Base-by-base conservation (phyloP, 768 basidiomycete species). In the Termitomyces titanicus region DNA sequence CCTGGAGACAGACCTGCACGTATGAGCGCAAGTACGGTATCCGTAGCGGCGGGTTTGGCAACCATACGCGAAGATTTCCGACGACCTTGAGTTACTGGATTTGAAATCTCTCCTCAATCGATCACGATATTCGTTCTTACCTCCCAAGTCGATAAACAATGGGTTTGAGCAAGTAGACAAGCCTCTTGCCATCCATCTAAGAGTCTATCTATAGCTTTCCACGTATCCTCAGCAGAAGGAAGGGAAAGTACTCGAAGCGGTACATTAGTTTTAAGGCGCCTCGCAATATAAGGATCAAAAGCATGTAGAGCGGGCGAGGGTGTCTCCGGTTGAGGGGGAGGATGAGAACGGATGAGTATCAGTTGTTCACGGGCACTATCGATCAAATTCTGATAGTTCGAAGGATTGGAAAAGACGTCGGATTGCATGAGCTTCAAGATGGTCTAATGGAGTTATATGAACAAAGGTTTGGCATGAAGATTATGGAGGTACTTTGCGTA, bases 281-380 rank as follows among this genome's bases (percentile, higher is more conserved):
- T 83, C 2, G 82, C 79, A 45, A 89, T 79, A 49, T 78, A 74
- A 0, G 86, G 83, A 61, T 92, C 88, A 46, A 92, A 88, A 1
- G 80, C 81, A 3, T 76, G 69, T 17, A 64, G 67, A 0, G 80
- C 83, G 0, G 76, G 71, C 3, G 89, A 88, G 20, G 69, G 65
- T 5, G 70, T 63, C 0, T 56, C 57, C 3, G 75, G 79, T 4
- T 74, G 68, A 1, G 74, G 69, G 1, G 72, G 61, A 1, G 76
- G 72, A 20, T 67, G 62, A 3, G 66, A 62, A 37, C 74, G 73
- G 18, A 87, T 66, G 13, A 66, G 65, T 12, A 67, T 58, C 9
- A 87, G 68, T 20, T 75, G 67, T 18, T 70, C 68, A 15, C 73
- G 74, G 0, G 81, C 81, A 8, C 64, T 53, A 17, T 66, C 57